Evolutionary conservation across 805 yeast genomes (phyloP).

Genomic region (Nakazawaea ambrosiae): DNA sequence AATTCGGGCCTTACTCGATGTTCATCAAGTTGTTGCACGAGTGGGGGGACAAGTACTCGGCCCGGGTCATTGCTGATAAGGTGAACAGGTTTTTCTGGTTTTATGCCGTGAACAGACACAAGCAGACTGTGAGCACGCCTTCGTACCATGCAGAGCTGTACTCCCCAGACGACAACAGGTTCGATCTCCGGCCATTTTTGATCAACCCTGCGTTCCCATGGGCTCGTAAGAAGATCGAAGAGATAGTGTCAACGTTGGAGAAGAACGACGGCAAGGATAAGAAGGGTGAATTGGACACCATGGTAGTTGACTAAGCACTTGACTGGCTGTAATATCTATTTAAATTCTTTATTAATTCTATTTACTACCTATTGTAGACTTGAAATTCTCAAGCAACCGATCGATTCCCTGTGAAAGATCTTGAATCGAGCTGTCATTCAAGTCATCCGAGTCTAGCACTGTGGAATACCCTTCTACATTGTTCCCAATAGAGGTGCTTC

Average conservation of each 20-base stretch:
- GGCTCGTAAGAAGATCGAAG: conserved; percentile 85
- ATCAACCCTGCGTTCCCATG: conserved; percentile 84
- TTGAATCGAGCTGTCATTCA: conserved; percentile 9
- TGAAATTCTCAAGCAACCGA: conserved; percentile 3
- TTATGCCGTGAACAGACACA: conserved; percentile 93
- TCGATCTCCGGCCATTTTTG: conserved; percentile 92
- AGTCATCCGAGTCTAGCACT: conserved; percentile 3
- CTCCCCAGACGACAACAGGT: conserved; percentile 96
- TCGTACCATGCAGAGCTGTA: conserved; percentile 97
- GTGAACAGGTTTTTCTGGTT: conserved; percentile 90
- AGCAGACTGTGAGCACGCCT: conserved; percentile 96
- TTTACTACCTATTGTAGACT: too few relatives aligned
- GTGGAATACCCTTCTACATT: neutral
- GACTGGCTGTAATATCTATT: too few relatives aligned
- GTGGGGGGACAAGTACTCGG: conserved; percentile 83
- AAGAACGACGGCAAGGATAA: conserved; percentile 17
- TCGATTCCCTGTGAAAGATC: conserved; percentile 9
- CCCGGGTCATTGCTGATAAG: conserved; percentile 82
- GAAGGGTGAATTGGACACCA: conserved; percentile 23
- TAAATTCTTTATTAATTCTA: too few relatives aligned
- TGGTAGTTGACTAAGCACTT: conserved; percentile 37
- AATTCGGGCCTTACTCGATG: conserved; percentile 96
- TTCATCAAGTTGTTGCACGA: conserved; percentile 82
- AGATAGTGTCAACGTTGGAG: conserved; percentile 55
- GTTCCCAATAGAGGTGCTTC: neutral